These are phyloP conservation scores for Syncephalastrum contaminatum DNA, from an alignment of 371 early-diverging fungal genomes.

Conservation along the genomic window DNA sequence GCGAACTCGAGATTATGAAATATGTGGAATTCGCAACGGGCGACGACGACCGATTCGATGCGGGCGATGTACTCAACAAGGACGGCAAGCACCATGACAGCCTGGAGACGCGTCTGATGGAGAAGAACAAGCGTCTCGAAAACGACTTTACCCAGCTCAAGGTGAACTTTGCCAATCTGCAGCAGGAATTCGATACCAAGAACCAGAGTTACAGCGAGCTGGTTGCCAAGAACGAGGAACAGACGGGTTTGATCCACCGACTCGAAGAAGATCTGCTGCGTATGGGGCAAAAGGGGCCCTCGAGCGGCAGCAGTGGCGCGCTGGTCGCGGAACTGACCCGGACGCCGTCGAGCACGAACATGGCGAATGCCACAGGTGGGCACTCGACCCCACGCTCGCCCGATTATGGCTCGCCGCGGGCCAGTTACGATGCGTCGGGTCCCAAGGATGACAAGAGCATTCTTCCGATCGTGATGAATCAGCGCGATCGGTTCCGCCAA, in stretches of 20 bases:
- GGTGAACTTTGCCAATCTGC: slow-evolving; percentile 46
- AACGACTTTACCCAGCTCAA: slow-evolving; percentile 71
- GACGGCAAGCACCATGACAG: slow-evolving; percentile 33
- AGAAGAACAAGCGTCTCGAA: slow-evolving; percentile 82
- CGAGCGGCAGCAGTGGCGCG: slow-evolving; percentile 4
- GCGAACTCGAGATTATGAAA: slow-evolving; percentile 85
- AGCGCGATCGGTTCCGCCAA: slow-evolving; percentile 88
- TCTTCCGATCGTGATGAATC: slow-evolving; percentile 83
- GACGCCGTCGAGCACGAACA: slow-evolving; percentile 17
- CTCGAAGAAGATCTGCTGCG: slow-evolving; percentile 76
- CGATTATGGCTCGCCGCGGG: slow-evolving; percentile 22
- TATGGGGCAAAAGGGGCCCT: slow-evolving; percentile 30
- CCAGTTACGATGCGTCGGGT: slow-evolving; percentile 24
- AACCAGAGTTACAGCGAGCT: slow-evolving; percentile 26
- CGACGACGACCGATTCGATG: slow-evolving; percentile 36
- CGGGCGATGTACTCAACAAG: slow-evolving; percentile 36
- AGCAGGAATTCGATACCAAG: slow-evolving; percentile 33
- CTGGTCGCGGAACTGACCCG: slow-evolving; percentile 16
- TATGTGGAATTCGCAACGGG: slow-evolving; percentile 52
- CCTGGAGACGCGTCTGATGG: slow-evolving; percentile 73
- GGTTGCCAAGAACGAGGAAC: slow-evolving; percentile 38
- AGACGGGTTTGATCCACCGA: slow-evolving; percentile 57
- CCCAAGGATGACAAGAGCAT: slow-evolving; percentile 56
- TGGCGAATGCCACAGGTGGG: slow-evolving; percentile 6
- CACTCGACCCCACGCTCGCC: slow-evolving; percentile 13